Conservation (phyloP, 2,329 filamentous ascomycete genomes). For the Epichloe amarillans region DNA sequence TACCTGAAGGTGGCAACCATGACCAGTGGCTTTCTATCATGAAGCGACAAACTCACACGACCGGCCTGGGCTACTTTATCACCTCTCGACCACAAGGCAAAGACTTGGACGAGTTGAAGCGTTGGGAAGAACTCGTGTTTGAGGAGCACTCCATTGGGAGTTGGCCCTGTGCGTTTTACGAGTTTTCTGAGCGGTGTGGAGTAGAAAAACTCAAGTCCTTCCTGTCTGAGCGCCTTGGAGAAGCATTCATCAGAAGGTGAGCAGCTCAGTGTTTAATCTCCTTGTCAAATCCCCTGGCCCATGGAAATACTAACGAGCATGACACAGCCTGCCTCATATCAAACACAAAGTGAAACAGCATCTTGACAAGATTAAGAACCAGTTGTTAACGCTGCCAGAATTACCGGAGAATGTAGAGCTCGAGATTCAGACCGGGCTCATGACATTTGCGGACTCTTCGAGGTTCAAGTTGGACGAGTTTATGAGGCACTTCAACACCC, state of each 20-base stretch:
- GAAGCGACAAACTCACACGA: constrained; percentile 41
- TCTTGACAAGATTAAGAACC: constrained; percentile 35
- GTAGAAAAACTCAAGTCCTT: constrained; percentile 39
- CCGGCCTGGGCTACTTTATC: constrained; percentile 67
- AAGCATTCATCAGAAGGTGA: constrained; percentile 39
- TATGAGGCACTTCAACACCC: constrained; percentile 27
- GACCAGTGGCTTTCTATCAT: constrained; percentile 53
- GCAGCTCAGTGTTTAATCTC: constrained; percentile 5
- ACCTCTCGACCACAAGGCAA: constrained; percentile 53
- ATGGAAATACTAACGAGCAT: constrained; percentile 5
- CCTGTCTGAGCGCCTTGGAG: constrained; percentile 37
- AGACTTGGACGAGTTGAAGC: constrained; percentile 35
- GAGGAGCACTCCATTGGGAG: constrained; percentile 21
- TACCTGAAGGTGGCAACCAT: constrained; percentile 36
- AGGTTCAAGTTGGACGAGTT: constrained; percentile 40
- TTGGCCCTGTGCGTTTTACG: constrained; percentile 38
- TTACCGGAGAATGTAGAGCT: constrained; percentile 55
- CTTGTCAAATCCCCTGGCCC: background rate
- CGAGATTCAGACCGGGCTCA: constrained; percentile 47
- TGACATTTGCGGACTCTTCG: constrained; percentile 38
- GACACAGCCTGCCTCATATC: constrained; percentile 35
- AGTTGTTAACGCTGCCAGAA: constrained; percentile 50
- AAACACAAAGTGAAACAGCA: constrained; percentile 36
- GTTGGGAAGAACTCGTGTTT: constrained; percentile 41
- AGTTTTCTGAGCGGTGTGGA: constrained; percentile 36